A percentile compares a stretch with the other conserved stretches of the same genome.
Conservation (phyloP, 2,329 filamentous ascomycete species). For the Ascochyta pisi region DNA sequence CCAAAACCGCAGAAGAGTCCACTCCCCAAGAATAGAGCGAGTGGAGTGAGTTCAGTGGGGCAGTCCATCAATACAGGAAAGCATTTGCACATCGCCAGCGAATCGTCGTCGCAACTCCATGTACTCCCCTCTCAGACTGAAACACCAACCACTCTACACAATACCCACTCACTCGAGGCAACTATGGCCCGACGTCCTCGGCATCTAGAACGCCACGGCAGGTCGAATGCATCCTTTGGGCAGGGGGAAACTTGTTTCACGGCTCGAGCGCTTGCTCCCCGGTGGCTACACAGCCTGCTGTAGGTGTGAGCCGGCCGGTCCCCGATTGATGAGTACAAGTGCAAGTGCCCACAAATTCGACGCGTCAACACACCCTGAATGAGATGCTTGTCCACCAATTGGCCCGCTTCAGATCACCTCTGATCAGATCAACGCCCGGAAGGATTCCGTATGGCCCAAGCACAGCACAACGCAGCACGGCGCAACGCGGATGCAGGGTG, state of each 20-base stretch:
- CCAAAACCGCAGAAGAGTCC: not conserved
- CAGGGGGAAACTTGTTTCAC: not conserved
- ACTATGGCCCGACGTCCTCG: not conserved
- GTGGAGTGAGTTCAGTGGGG: constrained; percentile 9
- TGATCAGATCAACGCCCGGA: constrained; percentile 1
- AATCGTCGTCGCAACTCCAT: constrained; percentile 3
- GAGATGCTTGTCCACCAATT: constrained; percentile 3
- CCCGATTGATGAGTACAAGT: constrained; percentile 9
- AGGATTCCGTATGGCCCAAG: constrained; percentile 11
- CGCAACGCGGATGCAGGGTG: not conserved
- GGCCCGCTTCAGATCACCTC: not conserved
- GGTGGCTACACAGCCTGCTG: constrained; percentile 5
- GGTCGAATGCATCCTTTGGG: not conserved
- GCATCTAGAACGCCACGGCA: constrained; percentile 10
- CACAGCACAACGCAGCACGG: not conserved
- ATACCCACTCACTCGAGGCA: not conserved
- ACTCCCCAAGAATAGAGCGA: constrained; percentile 8
- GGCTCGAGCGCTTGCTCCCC: not conserved
- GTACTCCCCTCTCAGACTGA: constrained; percentile 4
- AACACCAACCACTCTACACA: constrained; percentile 9
- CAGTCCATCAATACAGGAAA: constrained; percentile 1
- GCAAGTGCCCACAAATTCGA: constrained; percentile 12
- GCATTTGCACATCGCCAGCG: constrained; percentile 7
- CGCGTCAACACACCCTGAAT: constrained; percentile 8
- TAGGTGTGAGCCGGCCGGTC: not conserved